These are phyloP conservation scores for Galerina marginata DNA, from an alignment of 768 basidiomycete species.

Conservation along the genomic window DNA sequence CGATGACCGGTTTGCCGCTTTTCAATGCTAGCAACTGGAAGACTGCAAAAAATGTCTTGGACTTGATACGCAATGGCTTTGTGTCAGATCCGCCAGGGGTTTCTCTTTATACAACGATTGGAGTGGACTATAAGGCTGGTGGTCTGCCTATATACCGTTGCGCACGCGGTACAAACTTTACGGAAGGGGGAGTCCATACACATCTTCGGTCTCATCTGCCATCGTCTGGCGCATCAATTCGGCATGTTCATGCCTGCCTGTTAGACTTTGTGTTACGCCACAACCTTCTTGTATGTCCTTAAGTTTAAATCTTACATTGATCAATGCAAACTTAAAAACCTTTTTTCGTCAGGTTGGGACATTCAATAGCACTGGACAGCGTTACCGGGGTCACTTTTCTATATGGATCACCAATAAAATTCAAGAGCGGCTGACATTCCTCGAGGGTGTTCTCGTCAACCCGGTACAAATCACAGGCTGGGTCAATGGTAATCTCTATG, in stretches of 20 bases:
- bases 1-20: slow-evolving; percentile 29
- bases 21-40: slow-evolving; percentile 37
- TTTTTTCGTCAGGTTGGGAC: too few species aligned
- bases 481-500: too few species aligned
- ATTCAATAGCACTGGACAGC: slow-evolving; percentile 28
- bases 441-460: too few species aligned
- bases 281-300: slow-evolving; percentile 8
- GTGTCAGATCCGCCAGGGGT: slow-evolving; percentile 37
- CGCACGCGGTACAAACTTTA: slow-evolving; percentile 35
- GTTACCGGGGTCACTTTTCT: too few species aligned
- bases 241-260: slow-evolving; percentile 28
- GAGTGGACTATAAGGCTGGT: slow-evolving; percentile 25
- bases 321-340: slow-evolving; percentile 21
- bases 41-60: slow-evolving; percentile 31
- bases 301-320: neutral
- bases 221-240: slow-evolving; percentile 28
- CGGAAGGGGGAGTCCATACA: slow-evolving; percentile 42
- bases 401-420: too few species aligned
- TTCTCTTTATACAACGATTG: slow-evolving; percentile 25
- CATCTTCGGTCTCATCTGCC: too few species aligned
- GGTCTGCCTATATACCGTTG: slow-evolving; percentile 33
- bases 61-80: slow-evolving; percentile 29
- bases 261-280: slow-evolving; percentile 25
- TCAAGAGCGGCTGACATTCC: too few species aligned
- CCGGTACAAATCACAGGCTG: too few species aligned